A percentile compares a stretch with the other conserved stretches of the same genome.
These are phyloP conservation scores for Cytospora piceicola DNA, from an alignment of 2,329 filamentous ascomycete genomes.

Conservation along the genomic window DNA sequence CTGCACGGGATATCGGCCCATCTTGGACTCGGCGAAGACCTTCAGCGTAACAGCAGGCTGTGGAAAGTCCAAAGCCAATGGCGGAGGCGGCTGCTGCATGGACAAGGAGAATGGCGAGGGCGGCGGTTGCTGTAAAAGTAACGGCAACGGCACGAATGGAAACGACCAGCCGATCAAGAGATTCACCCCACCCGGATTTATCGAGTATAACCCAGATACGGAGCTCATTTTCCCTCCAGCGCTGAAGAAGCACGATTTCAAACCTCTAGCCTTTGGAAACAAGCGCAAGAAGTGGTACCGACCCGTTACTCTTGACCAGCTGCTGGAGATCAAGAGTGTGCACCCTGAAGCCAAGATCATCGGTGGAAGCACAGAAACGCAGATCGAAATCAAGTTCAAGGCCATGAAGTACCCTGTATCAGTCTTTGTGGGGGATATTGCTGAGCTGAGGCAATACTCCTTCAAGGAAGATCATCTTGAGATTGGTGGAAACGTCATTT, in stretches of 20 bases:
- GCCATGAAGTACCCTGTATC: conserved; percentile 87
- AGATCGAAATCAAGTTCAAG: conserved; percentile 99
- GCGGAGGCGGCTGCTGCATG: conserved; percentile 72
- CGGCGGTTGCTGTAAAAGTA: conserved; percentile 69
- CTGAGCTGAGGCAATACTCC: conserved; percentile 80
- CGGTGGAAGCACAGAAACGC: conserved; percentile 93
- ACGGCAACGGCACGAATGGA: conserved; percentile 52
- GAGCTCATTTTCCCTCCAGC: conserved; percentile 93
- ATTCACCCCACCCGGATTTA: conserved; percentile 88
- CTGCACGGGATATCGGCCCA: conserved; percentile 93
- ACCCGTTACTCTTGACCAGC: conserved; percentile 81
- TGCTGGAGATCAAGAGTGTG: conserved; percentile 87
- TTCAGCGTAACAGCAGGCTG: conserved; percentile 67
- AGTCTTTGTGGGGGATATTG: conserved; percentile 90
- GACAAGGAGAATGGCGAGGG: conserved; percentile 58
- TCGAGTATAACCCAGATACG: conserved; percentile 90
- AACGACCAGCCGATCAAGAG: conserved; percentile 59
- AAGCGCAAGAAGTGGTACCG: conserved; percentile 94
- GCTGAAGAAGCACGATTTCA: conserved; percentile 80
- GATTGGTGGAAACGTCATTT: conserved; percentile 87
- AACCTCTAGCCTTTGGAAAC: conserved; percentile 85
- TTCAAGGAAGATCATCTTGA: conserved; percentile 84
- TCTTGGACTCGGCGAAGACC: conserved; percentile 89
- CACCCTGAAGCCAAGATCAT: conserved; percentile 92
- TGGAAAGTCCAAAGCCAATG: conserved; percentile 53